phyloP scores from a whole-genome alignment of 2,329 filamentous ascomycete genomes.

The Sclerotiophoma versabilis region DNA sequence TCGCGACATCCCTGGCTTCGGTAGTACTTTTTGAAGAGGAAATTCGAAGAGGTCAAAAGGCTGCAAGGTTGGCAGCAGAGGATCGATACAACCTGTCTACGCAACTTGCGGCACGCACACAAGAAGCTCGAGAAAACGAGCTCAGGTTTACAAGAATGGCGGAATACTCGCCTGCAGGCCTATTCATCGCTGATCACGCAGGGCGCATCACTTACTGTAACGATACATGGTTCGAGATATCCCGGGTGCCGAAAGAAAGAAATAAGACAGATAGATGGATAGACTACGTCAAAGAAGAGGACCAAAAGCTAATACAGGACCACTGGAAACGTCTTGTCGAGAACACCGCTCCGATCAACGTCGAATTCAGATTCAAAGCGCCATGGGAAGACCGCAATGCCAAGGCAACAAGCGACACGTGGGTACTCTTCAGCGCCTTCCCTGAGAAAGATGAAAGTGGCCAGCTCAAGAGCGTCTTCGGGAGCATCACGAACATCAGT shows the following conservation, averaged over 20 bases:
- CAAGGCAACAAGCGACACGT: constrained; percentile 67
- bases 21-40: constrained; percentile 86
- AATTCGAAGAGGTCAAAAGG: constrained; percentile 75
- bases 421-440: constrained; percentile 79
- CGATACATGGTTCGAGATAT: constrained; percentile 75
- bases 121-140: constrained; percentile 68
- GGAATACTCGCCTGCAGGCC: constrained; percentile 81
- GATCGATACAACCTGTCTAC: constrained; percentile 80
- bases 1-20: constrained; percentile 80
- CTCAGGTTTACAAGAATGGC: constrained; percentile 84
- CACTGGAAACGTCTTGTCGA: constrained; percentile 70
- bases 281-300: constrained; percentile 72
- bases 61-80: constrained; percentile 75
- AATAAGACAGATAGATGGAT: constrained; percentile 72
- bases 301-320: constrained; percentile 64
- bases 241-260: constrained; percentile 67
- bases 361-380: constrained; percentile 78
- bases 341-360: constrained; percentile 69
- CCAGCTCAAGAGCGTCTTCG: constrained; percentile 75
- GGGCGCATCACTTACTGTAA: constrained; percentile 82
- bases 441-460: constrained; percentile 72
- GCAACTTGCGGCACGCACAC: constrained; percentile 70
- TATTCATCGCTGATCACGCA: constrained; percentile 79
- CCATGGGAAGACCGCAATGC: constrained; percentile 67
- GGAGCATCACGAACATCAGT: constrained; percentile 84